Base-by-base conservation (phyloP, 2,329 filamentous ascomycete species). In the Parastagonospora nodorum region DNA sequence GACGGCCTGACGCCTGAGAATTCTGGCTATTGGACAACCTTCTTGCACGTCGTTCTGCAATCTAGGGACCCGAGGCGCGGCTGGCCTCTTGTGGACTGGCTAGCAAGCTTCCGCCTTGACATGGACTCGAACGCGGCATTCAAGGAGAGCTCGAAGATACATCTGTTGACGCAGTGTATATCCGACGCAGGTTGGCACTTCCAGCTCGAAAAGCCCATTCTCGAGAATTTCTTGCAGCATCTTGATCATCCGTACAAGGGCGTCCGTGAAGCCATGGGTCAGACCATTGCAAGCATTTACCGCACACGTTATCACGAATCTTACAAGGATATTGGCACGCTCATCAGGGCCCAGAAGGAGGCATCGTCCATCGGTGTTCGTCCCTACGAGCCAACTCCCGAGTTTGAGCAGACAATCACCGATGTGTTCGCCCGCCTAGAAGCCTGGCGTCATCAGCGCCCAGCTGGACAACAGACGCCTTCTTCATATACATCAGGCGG, bases 181-280 rank as follows among this genome's bases (percentile, higher is more conserved):
- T 86, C 87, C 38, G 92, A 96, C 64, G 84, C 87, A 31, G 94
- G 94, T 1, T 99, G 95, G 94, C 94, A 99, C 73, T 99, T 97
- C 80, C 91, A 91, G 56, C 80, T 91, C 9, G 90, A 95, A 61
- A 85, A 90, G 74, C 92, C 92, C 0, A 93, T 99, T 43, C 78
- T 96, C 6, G 81, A 95, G 30, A 86, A 99, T 72, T 97, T 97
- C 75, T 79, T 99, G 53, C 81, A 83, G 19, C 94, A 99, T 71
- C 86, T 99, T 35, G 92, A 99, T 68, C 94, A 99, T 72, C 94
- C 94, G 0, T 99, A 99, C 78, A 99, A 99, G 78, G 89, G 92
- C 28, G 94, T 99, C 5, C 88, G 94, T 51, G 94, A 99, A 75
- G 88, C 93, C 0, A 96, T 99, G 77, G 94, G 94, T 0, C 84